Base-by-base conservation (phyloP, 208 protist species). In the Porcisia deanei region DNA sequence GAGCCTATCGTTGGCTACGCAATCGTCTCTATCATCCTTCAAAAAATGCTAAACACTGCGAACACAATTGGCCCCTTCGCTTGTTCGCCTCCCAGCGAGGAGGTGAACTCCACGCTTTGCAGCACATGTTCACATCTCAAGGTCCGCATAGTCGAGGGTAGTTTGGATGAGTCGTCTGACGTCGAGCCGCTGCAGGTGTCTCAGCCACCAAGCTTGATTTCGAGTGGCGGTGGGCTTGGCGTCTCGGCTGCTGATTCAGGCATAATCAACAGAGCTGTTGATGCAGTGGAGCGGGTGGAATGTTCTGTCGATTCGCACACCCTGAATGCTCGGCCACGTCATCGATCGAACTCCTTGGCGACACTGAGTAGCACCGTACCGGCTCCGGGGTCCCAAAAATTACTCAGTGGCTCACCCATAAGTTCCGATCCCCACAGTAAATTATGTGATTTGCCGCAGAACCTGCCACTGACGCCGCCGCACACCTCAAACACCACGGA, bases 141-240 rank as follows among this genome's bases (percentile, higher is more conserved):
- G 45, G 61, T 20, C 16, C 47, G 71, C 53, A 30, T 66, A 3
- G 65, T 80, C n/a, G 76, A 80, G 52, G 60, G 39, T 20, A 72
- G 43, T 20, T 9, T 80, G 22, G 66, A 54, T 14, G 76, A 80
- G 22, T 75, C 61, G 0, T 61, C 59, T 70, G 63, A 45, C 39
- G 76, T 37, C 6, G 76, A 75, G 14, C 63, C 16, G 25, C 3
- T 58, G 22, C 63, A 59, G 53, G 71, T 69, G 25, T 75, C 63
- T 61, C 76, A 67, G n/a, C 60, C 54, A 37, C 63, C 70, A 41
- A 75, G 53, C 69, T 7, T 72, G 22, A 71, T 70, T 6, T 80
- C 76, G 6, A 72, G 70, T 53, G 53, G 70, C 20, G 52, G 60
- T 45, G 70, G 57, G 63, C 25, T 53, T 45, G 25, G 25, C 37